Conservation (phyloP, 139 green algal genomes). For the Asterochloris sp. region DNA sequence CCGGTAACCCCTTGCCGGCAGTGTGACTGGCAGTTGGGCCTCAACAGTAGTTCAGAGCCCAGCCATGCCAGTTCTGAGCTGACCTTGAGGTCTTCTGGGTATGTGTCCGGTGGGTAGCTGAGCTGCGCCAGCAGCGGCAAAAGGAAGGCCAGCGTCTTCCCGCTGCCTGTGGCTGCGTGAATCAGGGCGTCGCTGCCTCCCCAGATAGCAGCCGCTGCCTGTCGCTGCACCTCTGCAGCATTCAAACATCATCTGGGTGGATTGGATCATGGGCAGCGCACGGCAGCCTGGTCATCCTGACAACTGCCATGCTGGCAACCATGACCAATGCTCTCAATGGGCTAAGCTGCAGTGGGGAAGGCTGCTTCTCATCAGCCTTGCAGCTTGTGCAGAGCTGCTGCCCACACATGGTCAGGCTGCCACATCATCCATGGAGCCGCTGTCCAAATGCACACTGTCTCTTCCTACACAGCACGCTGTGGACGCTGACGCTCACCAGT, state of each 20-base stretch:
- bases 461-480: neutral
- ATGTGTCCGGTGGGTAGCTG: conserved; percentile 62
- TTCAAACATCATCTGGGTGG: too few relatives aligned
- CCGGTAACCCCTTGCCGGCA: too few relatives aligned
- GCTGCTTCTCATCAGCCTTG: too few relatives aligned
- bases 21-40: too few relatives aligned
- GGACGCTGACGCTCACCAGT: conserved; percentile 41
- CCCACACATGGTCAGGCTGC: too few relatives aligned
- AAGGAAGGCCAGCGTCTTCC: conserved; percentile 83
- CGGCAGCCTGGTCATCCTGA: too few relatives aligned
- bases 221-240: conserved; percentile 69
- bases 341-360: neutral
- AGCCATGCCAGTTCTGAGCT: neutral
- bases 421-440: too few relatives aligned
- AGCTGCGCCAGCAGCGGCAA: conserved; percentile 60
- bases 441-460: too few relatives aligned
- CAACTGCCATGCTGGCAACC: too few relatives aligned
- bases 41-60: too few relatives aligned
- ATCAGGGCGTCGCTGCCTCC: conserved; percentile 60
- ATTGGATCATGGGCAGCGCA: neutral
- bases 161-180: conserved; percentile 62
- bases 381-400: too few relatives aligned
- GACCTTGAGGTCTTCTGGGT: conserved; percentile 68
- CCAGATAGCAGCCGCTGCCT: conserved; percentile 48
- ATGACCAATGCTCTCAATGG: too few relatives aligned